Base-by-base conservation (phyloP, 2,329 filamentous ascomycete species). In the Verticillium dahliae region DNA sequence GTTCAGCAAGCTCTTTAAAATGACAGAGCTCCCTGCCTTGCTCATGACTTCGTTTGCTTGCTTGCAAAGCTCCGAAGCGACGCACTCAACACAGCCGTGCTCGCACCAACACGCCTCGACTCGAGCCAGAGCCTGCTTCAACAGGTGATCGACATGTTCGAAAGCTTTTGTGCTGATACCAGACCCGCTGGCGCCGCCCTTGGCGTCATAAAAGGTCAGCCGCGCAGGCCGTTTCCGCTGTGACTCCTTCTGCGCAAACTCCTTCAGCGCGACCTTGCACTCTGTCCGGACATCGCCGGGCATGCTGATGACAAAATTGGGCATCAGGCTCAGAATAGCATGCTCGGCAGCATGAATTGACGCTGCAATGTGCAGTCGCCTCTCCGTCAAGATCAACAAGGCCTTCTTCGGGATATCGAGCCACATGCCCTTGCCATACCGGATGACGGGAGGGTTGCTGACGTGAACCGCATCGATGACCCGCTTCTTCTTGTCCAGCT, bases 311-410 rank as follows among this genome's bases (percentile, higher is more conserved):
- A 98, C 91, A 70, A 96, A 96, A 56, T 91, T 95, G 0, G 94
- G 94, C 78, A 98, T 87, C 2, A 98, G 81, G 45, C 86, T 90
- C 65, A 98, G 84, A 31, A 98, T 80, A 0, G 93, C 92, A 73
- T 99, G 95, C 75, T 98, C 92, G 2, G 95, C 94, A 0, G 94
- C 94, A 71, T 98, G 95, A 62, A 99, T 97, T 0, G 91, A 91
- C 0, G 89, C 95, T 0, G 92, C 94, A 10, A 94, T 83, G 72
- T 97, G 91, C 37, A 98, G 80, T 0, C 87, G 81, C 7, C 88
- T 81, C 0, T 83, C 83, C 50, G 88, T 83, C 1, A 99, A 82
- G 52, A 97, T 92, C 14, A 92, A 86, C 6, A 98, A 83, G 0
- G 92, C 92, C 1, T 74, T 74, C 64, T 87, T 88, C 0, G 95